Percentiles rank a stretch among this genome's conserved stretches.
Evolutionary conservation across 768 basidiomycete genomes (phyloP).

Genomic region (Lentinula sp.): DNA sequence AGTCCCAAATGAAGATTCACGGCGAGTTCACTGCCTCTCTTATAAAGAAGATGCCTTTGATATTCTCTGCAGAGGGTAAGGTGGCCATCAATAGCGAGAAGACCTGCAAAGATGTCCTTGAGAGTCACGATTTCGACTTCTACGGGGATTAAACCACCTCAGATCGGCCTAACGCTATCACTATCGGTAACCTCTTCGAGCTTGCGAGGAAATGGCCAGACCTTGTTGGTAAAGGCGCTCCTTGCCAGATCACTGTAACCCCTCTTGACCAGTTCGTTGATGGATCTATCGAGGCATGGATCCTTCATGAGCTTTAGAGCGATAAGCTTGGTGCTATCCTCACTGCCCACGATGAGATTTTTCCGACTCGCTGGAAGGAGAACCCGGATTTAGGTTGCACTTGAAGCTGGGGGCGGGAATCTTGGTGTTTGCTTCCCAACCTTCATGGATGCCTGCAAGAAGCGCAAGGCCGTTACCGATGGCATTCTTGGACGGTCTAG

Average conservation of each 20-base stretch:
- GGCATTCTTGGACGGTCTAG: slow-evolving; percentile 1
- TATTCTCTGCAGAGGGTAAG: slow-evolving; percentile 6
- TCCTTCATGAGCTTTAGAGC: slow-evolving; percentile 5
- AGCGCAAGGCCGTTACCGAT: slow-evolving; percentile 3
- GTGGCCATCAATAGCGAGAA: slow-evolving; percentile 6
- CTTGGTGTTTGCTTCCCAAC: slow-evolving; percentile 6
- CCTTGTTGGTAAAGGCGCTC: slow-evolving; percentile 11
- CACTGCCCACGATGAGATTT: slow-evolving; percentile 6
- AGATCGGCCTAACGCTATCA: slow-evolving; percentile 5
- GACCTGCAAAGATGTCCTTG: slow-evolving; percentile 8
- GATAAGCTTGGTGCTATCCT: slow-evolving; percentile 2
- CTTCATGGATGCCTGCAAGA: slow-evolving; percentile 5
- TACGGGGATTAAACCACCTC: neutral
- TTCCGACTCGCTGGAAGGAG: slow-evolving; percentile 2
- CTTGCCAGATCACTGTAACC: slow-evolving; percentile 9
- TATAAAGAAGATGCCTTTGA: slow-evolving; percentile 6
- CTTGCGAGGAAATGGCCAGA: slow-evolving; percentile 6
- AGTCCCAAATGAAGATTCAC: neutral
- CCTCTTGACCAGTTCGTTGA: slow-evolving; percentile 10
- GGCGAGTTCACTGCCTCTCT: neutral
- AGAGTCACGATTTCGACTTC: slow-evolving; percentile 2
- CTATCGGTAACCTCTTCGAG: slow-evolving; percentile 8
- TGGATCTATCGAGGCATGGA: neutral
- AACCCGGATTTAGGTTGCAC: slow-evolving; percentile 1
- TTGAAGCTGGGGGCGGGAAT: neutral